Conservation (phyloP, 2,329 filamentous ascomycete species). For the Penicillium paneum region DNA sequence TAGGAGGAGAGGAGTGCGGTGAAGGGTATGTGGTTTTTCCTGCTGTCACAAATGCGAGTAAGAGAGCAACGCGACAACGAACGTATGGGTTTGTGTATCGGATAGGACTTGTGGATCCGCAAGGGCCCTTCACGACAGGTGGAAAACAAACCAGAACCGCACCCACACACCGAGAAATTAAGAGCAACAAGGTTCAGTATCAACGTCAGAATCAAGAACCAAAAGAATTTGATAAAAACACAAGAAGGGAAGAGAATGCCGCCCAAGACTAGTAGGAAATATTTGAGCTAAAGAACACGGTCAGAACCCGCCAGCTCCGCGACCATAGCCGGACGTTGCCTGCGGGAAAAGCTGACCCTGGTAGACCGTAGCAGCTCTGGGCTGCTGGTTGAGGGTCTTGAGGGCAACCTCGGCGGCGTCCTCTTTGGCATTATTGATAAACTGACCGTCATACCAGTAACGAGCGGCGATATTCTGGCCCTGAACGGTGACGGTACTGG, state of each 20-base stretch:
- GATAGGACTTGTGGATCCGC: constrained; percentile 5
- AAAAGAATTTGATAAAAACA: constrained; percentile 13
- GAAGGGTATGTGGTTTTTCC: not conserved
- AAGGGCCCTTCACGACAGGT: constrained; percentile 1
- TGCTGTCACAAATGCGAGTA: constrained; percentile 3
- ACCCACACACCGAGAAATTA: constrained; percentile 6
- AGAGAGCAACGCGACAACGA: constrained; percentile 3
- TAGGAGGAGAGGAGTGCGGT: constrained; percentile 3
- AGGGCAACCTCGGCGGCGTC: constrained; percentile 81
- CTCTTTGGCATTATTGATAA: constrained; percentile 81
- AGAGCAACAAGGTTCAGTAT: not conserved
- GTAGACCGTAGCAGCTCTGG: constrained; percentile 22
- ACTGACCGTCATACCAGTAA: constrained; percentile 89
- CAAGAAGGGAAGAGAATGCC: constrained; percentile 20
- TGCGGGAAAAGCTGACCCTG: constrained; percentile 25
- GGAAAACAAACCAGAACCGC: constrained; percentile 7
- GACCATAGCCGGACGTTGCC: constrained; percentile 16
- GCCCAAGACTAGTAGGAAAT: constrained; percentile 24
- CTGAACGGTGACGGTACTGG: constrained; percentile 70
- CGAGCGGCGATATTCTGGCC: constrained; percentile 66
- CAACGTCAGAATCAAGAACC: not conserved
- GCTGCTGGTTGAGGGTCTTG: constrained; percentile 32
- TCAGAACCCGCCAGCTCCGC: constrained; percentile 29
- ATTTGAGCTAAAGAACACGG: constrained; percentile 21
- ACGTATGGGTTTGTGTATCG: constrained; percentile 1